Conservation (phyloP, 192 early-diverging fungal genomes). For the Coemansia umbellata region DNA sequence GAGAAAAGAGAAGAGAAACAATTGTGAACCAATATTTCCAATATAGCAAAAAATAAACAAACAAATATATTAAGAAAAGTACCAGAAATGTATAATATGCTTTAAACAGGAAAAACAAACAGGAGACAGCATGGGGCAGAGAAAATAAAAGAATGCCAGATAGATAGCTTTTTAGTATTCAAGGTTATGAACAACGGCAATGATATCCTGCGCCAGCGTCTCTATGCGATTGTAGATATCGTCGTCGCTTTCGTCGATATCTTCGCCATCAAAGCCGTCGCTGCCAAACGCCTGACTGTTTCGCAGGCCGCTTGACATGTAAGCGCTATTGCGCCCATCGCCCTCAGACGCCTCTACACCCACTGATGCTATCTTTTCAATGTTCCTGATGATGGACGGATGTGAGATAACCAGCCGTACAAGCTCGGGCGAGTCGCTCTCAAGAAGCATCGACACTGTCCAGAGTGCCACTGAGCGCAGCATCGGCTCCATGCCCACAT, state of each 20-base stretch:
- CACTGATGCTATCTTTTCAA: constrained; percentile 34
- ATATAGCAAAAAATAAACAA: no score
- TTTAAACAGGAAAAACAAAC: background rate
- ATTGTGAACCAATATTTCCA: no score
- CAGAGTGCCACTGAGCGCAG: constrained; percentile 82
- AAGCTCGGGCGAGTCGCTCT: constrained; percentile 48
- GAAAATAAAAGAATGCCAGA: background rate
- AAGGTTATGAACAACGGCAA: constrained; percentile 28
- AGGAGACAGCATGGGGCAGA: background rate
- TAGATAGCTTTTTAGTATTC: constrained; percentile 22
- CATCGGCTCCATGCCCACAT: constrained; percentile 58
- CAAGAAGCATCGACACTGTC: constrained; percentile 80
- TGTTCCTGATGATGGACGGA: constrained; percentile 48
- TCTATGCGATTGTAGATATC: constrained; percentile 46
- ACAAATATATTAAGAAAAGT: background rate
- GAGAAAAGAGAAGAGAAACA: no score
- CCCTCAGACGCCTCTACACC: constrained; percentile 13
- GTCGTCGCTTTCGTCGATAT: constrained; percentile 27
- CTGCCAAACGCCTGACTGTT: constrained; percentile 32
- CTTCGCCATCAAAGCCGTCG: constrained; percentile 19
- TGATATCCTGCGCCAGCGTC: constrained; percentile 39
- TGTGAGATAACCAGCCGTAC: constrained; percentile 39
- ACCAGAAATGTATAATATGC: background rate
- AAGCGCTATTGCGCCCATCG: constrained; percentile 25
- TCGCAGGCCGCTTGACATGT: constrained; percentile 26